Evolutionary conservation across 2,329 filamentous ascomycete species (phyloP), one percentile per base, ranked within the genome.

Genomic region (Venturia oleaginea): DNA sequence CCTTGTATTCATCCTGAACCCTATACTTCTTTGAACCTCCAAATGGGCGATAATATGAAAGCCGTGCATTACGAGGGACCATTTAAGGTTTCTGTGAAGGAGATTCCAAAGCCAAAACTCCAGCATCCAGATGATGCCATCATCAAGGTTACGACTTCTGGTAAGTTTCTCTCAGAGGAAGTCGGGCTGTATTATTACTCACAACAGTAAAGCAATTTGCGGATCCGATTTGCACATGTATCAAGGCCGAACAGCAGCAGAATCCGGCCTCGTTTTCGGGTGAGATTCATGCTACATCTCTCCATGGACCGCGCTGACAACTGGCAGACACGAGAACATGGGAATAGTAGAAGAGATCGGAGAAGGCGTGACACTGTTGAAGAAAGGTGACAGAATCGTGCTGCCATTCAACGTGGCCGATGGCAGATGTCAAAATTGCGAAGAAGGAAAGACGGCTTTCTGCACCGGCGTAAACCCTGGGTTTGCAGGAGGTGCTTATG

Each of bases 321-420:
- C 8, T 34, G 5, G 15, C 17, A 57, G 80, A 3, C 84, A 87
- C 69, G 85, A 86, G 68, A 84, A 84, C 67, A 84, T 85, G 83
- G 85, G 83, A 1, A 79, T 83, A 27, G 76, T 85, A 0, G 77
- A 81, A 46, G 79, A 85, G 67, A 70, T 81, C 0, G 85, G 85
- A 1, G 70, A 78, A 2, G 85, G 84, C 6, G 84, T 87, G 0
- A 86, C 83, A 0, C 74, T 86, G 0, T 71, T 87, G 19, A 82
- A 86, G 68, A 83, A 85, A 67, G 84, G 85, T 2, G 85, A 88
- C 66, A 80, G 85, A 1, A 82, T 88, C 4, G 84, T 87, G 2
- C 80, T 87, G 72, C 85, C 85, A 0, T 87, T 87, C 76, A 87
- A 87, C 64, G 84, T 86, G 1, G 84, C 84, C 7, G 83, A 86